Conservation (phyloP, 1,284 basidiomycete species). For the Leccinum subrobustum region DNA sequence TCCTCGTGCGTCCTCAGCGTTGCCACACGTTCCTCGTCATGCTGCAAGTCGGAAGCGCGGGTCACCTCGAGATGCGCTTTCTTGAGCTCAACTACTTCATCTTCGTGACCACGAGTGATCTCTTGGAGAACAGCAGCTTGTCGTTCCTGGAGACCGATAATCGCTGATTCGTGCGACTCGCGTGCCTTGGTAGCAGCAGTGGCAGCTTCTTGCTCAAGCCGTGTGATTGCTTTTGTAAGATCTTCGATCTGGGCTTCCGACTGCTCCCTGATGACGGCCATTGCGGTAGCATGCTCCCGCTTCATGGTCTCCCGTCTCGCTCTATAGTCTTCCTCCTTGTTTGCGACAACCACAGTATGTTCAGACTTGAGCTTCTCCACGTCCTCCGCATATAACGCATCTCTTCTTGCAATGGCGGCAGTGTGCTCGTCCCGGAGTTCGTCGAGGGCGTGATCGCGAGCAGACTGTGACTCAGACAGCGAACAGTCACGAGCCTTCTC, state of each 20-base stretch:
- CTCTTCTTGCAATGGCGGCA: conserved; percentile 62
- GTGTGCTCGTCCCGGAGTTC: conserved; percentile 68
- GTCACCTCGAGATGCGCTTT: conserved; percentile 43
- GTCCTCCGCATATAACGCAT: conserved; percentile 59
- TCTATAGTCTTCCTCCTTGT: conserved; percentile 60
- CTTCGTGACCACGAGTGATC: conserved; percentile 52
- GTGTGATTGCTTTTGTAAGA: conserved; percentile 44
- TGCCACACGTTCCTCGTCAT: conserved; percentile 37
- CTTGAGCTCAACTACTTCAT: conserved; percentile 49
- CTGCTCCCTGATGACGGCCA: conserved; percentile 36
- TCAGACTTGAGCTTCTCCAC: conserved; percentile 62
- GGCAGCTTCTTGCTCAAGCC: conserved; percentile 46
- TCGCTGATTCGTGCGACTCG: conserved; percentile 50
- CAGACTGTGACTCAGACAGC: conserved; percentile 69
- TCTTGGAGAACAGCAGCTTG: conserved; percentile 56
- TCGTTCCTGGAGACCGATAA: conserved; percentile 52
- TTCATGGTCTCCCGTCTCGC: conserved; percentile 41
- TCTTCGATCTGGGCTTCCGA: conserved; percentile 50
- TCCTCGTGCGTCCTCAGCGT: conserved; percentile 40
- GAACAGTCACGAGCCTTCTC: conserved; percentile 75
- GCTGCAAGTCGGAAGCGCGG: conserved; percentile 24
- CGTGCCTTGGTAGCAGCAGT: conserved; percentile 39
- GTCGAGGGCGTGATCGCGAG: conserved; percentile 55
- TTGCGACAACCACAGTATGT: conserved; percentile 49
- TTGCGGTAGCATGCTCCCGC: conserved; percentile 38